These are phyloP conservation scores for Pythium phragmiticola DNA, from an alignment of 352 stramenopile genomes.

Conservation along the genomic window DNA sequence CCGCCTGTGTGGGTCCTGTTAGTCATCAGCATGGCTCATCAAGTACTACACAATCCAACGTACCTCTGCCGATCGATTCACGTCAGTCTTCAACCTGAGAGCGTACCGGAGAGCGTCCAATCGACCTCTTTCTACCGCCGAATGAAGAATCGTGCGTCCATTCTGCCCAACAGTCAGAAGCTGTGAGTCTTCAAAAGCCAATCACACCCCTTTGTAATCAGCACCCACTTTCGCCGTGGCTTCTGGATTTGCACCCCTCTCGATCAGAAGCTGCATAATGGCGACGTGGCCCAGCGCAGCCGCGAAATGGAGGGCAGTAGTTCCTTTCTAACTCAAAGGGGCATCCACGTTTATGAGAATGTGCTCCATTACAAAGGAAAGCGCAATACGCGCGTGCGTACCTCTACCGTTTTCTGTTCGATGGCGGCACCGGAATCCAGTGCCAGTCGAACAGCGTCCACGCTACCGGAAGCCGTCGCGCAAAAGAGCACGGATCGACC, in stretches of 20 bases:
- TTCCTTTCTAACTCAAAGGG: not conserved
- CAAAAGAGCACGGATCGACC: not conserved
- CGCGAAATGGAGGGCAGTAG: not conserved
- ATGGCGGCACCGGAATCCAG: not conserved
- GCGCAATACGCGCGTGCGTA: not conserved
- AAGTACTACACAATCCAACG: not conserved
- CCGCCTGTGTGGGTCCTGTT: not conserved
- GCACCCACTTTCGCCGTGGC: not conserved
- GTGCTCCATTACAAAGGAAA: not conserved
- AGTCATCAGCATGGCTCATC: too few relatives aligned
- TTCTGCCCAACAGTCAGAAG: not conserved
- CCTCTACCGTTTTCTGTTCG: not conserved
- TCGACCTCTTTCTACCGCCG: not conserved
- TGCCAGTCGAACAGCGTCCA: not conserved
- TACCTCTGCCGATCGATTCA: not conserved
- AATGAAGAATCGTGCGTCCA: constrained; percentile 4
- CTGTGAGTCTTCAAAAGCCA: not conserved
- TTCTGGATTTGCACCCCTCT: not conserved
- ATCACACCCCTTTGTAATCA: not conserved
- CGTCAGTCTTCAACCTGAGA: not conserved
- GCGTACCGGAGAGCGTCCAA: not conserved
- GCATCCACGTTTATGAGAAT: not conserved
- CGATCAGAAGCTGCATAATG: not conserved
- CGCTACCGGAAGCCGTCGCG: not conserved
- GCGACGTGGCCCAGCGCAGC: not conserved